These are phyloP conservation scores for Pisolithus thermaeus DNA, from an alignment of 1,284 basidiomycete species.

Conservation along the genomic window DNA sequence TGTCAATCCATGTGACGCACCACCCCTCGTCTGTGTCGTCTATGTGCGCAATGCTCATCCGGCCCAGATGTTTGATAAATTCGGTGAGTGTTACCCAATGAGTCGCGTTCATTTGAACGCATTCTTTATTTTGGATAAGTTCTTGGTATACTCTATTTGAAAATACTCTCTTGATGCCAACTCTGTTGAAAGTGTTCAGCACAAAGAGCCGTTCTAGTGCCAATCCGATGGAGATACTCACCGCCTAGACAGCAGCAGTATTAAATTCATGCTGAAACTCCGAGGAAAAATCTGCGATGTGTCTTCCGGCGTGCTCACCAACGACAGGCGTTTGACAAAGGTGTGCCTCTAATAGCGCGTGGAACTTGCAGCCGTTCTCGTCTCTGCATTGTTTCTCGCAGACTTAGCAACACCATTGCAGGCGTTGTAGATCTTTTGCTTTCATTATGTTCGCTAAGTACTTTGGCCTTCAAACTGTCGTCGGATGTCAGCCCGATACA, in stretches of 20 bases:
- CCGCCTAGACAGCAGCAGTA: conserved; percentile 81
- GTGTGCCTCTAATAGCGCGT: conserved; percentile 87
- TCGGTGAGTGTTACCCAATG: conserved; percentile 96
- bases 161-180: conserved; percentile 88
- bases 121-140: conserved; percentile 91
- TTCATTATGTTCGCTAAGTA: conserved; percentile 92
- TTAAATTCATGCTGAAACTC: conserved; percentile 93
- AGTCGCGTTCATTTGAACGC: conserved; percentile 98
- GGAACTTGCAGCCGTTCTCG: conserved; percentile 96
- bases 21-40: conserved; percentile 98
- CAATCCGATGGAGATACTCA: conserved; percentile 28
- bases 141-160: conserved; percentile 98
- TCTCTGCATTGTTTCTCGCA: conserved; percentile 95
- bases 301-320: conserved; percentile 85
- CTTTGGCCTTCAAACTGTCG: conserved; percentile 80
- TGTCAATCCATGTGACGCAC: conserved; percentile 98
- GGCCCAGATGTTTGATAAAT: conserved; percentile 88
- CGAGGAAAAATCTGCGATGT: conserved; percentile 86
- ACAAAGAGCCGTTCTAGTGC: neutral
- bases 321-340: conserved; percentile 95
- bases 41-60: conserved; percentile 83
- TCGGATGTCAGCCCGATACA: neutral
- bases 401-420: conserved; percentile 96
- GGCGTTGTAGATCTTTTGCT: conserved; percentile 80
- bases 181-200: conserved; percentile 41